A percentile compares a stretch with the other conserved stretches of the same genome.
Evolutionary conservation across 345 rosid species (phyloP).

Genomic region (Aegle marmelos): DNA sequence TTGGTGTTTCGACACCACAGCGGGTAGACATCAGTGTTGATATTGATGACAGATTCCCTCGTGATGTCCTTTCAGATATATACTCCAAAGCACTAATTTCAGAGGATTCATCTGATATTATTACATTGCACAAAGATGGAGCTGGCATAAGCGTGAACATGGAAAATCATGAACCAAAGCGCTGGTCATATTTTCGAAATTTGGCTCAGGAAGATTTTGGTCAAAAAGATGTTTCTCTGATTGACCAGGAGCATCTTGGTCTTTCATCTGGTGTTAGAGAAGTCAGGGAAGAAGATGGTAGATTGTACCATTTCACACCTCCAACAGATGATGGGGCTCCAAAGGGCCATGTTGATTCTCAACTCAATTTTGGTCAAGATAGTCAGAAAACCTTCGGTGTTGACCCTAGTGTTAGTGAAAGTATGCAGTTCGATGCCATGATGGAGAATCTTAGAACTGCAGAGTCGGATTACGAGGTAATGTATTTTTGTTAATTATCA

Average conservation of each 20-base stretch:
- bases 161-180: constrained; percentile 74
- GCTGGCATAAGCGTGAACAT: constrained; percentile 64
- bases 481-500: constrained; percentile 13
- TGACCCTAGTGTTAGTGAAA: constrained; percentile 38
- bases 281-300: constrained; percentile 28
- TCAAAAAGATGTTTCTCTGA: constrained; percentile 48
- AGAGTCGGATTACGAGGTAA: constrained; percentile 63
- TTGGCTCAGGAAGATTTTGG: constrained; percentile 67
- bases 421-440: constrained; percentile 61
- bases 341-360: constrained; percentile 33
- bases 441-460: constrained; percentile 52
- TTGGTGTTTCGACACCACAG: constrained; percentile 30
- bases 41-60: constrained; percentile 80
- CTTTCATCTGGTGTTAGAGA: constrained; percentile 33
- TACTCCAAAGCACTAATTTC: constrained; percentile 56
- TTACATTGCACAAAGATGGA: constrained; percentile 49
- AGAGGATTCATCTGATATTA: constrained; percentile 43
- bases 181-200: constrained; percentile 83
- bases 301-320: constrained; percentile 37
- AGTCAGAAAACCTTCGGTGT: constrained; percentile 30
- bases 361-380: constrained; percentile 42
- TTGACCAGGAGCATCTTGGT: constrained; percentile 53
- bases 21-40: constrained; percentile 71
- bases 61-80: constrained; percentile 75
- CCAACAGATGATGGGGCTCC: constrained; percentile 36